phyloP scores from a whole-genome alignment of 148 eudicot species.

The Vaccinium vitisidaea region DNA sequence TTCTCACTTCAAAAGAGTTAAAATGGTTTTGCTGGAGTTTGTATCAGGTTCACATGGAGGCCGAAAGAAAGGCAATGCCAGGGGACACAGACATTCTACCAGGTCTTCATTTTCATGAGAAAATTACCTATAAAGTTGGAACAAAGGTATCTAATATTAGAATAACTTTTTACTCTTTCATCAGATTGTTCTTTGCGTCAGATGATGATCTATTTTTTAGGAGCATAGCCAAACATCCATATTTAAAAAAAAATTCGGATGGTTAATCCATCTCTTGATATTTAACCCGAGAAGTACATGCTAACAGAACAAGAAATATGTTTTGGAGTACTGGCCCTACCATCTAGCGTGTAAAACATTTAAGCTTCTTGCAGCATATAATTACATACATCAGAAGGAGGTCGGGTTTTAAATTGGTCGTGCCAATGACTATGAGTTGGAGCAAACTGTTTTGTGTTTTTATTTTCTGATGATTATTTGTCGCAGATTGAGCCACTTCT shows the following conservation, averaged over 20 bases:
- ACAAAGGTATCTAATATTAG: conserved; percentile 52
- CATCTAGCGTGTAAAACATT: not conserved
- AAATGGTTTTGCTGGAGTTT: not conserved
- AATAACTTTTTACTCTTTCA: not conserved
- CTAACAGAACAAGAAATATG: not conserved
- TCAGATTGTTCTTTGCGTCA: not conserved
- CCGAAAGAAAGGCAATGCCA: conserved; percentile 68
- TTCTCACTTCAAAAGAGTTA: not conserved
- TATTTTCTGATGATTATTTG: not conserved
- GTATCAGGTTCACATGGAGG: conserved; percentile 94
- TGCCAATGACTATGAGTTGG: not conserved
- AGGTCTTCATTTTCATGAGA: conserved; percentile 52
- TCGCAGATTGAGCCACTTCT: not conserved
- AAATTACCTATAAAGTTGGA: conserved; percentile 83
- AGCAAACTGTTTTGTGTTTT: not conserved
- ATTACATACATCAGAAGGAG: not conserved
- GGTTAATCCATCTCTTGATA: too few relatives aligned
- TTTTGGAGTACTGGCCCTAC: not conserved
- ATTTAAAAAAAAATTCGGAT: not conserved
- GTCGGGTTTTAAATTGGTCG: not conserved
- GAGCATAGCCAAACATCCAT: not conserved
- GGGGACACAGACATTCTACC: conserved; percentile 46
- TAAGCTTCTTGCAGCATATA: not conserved
- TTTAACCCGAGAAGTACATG: too few relatives aligned
- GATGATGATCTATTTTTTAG: not conserved